Base-by-base conservation (phyloP, 306 rosid species). In the Rubus parviflorus region DNA sequence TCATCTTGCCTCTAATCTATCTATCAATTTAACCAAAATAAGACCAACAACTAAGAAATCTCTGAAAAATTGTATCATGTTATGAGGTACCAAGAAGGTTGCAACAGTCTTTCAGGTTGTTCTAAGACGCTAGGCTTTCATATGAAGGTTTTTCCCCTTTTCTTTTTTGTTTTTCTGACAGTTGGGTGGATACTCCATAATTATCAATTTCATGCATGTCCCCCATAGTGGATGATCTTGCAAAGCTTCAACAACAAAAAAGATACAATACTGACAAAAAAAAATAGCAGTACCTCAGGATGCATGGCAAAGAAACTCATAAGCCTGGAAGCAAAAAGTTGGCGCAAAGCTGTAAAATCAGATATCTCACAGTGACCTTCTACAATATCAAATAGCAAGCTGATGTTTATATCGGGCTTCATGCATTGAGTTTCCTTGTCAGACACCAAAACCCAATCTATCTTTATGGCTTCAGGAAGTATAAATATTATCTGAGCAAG, bases 401-500 rank as follows among this genome's bases (percentile, higher is more conserved):
- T 79, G 68, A 92, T 90, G 77, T 81, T 79, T 83, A 90, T 75
- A 60, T 89, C 90, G 0, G 93, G 82, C 80, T 80, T 82, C 93
- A 90, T 85, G 81, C 89, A 84, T 73, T 79, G 84, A 73, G 81
- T 86, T 71, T 82, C 84, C 77, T 75, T 82, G 83, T 90, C 92
- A 64, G 79, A 86, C 62, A 86, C 79, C 57, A 86, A 53, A 70
- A 82, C 81, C 81, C 70, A 83, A 43, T 88, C 88, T 48, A 90
- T 73, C 19, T 66, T 73, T 63, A 88, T 37, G 48, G 88, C 87
- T 81, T 92, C 91, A 37, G 91, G 88, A 69, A 92, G 80, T 79
- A 92, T 65, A 83, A 84, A 85, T 69, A 85, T 87, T n/a, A 90
- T 88, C 83, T 86, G 91, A 0, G 92, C 91, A 77, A 88, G 93